A percentile compares a stretch with the other conserved stretches of the same genome.
phyloP scores from a whole-genome alignment of 225 moss, liverwort and hornwort species.

The Bryum argenteum region DNA sequence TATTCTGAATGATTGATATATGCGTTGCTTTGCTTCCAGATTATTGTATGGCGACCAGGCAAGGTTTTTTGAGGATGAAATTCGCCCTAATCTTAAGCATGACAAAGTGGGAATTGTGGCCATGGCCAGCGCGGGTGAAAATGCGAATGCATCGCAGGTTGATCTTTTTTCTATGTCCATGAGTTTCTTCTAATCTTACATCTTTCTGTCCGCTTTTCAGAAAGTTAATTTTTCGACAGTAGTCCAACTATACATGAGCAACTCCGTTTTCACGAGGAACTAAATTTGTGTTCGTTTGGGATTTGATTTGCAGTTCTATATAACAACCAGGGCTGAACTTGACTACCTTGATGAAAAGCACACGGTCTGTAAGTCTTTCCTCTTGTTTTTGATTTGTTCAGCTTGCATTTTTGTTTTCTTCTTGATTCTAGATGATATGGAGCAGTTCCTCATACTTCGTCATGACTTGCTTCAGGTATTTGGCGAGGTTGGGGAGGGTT shows the following conservation, averaged over 20 bases:
- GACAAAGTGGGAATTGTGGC: conserved; percentile 92
- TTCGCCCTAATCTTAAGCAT: conserved; percentile 83
- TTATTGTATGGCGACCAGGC: conserved; percentile 89
- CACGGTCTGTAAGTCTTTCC: conserved; percentile 63
- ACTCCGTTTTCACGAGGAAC: background rate
- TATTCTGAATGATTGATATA: background rate
- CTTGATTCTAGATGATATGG: background rate
- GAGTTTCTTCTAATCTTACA: background rate
- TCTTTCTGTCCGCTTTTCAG: background rate
- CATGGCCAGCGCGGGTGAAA: conserved; percentile 96
- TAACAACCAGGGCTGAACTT: conserved; percentile 81
- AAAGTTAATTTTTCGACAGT: conserved; percentile 3
- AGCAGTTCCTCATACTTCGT: conserved; percentile 4
- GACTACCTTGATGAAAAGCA: conserved; percentile 96
- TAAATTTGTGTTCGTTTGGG: conserved; percentile 5
- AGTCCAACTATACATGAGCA: conserved; percentile 8
- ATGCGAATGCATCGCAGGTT: conserved; percentile 96
- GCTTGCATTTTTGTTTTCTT: no score
- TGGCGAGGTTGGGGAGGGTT: conserved; percentile 92
- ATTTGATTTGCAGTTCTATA: conserved; percentile 74
- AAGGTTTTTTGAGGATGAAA: conserved; percentile 88
- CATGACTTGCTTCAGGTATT: conserved; percentile 54
- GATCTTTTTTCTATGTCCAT: background rate
- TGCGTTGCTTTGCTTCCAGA: conserved; percentile 52
- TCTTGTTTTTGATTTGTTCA: conserved; percentile 14